Evolutionary conservation across 106 monocot species (phyloP).

Genomic region (Dactylorhiza incarnata): DNA sequence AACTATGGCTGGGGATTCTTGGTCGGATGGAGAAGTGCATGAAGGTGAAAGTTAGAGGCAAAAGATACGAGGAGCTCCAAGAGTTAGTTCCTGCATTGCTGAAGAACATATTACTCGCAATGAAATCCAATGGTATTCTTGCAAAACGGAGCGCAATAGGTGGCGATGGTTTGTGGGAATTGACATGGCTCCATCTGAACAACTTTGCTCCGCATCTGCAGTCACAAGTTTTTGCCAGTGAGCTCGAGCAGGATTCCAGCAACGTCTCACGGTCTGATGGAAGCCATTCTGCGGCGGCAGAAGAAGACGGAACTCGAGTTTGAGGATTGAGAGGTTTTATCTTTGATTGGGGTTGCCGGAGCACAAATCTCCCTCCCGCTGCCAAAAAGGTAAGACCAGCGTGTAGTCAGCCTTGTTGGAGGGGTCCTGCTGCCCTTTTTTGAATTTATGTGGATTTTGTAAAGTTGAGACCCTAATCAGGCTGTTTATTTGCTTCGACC

Average conservation of each 20-base stretch:
- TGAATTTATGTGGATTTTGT: not conserved
- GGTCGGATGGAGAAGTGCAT: constrained; percentile 57
- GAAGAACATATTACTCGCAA: constrained; percentile 62
- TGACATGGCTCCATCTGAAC: constrained; percentile 55
- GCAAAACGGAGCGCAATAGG: constrained; percentile 43
- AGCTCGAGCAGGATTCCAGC: constrained; percentile 23
- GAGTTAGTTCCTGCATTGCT: constrained; percentile 64
- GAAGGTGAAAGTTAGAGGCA: constrained; percentile 63
- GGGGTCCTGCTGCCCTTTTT: not conserved
- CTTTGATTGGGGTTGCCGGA: not conserved
- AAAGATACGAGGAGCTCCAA: constrained; percentile 63
- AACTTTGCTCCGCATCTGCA: constrained; percentile 50
- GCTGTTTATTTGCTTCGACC: not conserved
- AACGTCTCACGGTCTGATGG: constrained; percentile 9
- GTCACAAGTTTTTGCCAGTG: constrained; percentile 43
- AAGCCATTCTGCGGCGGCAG: constrained; percentile 3
- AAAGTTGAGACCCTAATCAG: not conserved
- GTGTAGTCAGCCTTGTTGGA: not conserved
- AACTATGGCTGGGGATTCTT: constrained; percentile 61
- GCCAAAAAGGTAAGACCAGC: too few relatives aligned
- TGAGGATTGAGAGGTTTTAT: constrained; percentile 5
- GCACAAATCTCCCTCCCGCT: not conserved
- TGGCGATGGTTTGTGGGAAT: constrained; percentile 53
- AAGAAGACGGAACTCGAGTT: constrained; percentile 3
- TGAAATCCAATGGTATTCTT: constrained; percentile 58